Conservation (phyloP, 192 early-diverging fungal genomes). For the Rhizoclosmatium sp. region DNA sequence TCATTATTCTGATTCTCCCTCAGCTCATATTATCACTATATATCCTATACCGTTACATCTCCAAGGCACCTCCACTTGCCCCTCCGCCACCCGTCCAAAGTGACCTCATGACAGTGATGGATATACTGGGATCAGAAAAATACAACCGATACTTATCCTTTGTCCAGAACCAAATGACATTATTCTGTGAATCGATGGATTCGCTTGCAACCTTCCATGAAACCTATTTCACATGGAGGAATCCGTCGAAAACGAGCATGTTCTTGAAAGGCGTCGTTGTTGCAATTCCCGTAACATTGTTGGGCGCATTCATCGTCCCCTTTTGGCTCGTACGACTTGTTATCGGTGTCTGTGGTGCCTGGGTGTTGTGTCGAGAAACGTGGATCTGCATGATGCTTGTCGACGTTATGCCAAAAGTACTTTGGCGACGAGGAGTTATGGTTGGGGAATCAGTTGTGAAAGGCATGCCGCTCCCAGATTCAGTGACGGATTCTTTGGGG, state of each 20-base stretch:
- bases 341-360: constrained; percentile 1
- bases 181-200: constrained; percentile 15
- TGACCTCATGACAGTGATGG: constrained; percentile 15
- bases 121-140: constrained; percentile 12
- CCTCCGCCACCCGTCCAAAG: not conserved
- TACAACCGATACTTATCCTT: constrained; percentile 19
- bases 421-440: constrained; percentile 4
- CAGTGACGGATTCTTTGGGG: constrained; percentile 22
- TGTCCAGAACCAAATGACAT: constrained; percentile 8
- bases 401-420: constrained; percentile 21
- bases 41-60: constrained; percentile 25
- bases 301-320: not conserved
- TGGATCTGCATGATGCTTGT: constrained; percentile 16
- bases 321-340: constrained; percentile 1
- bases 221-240: constrained; percentile 15
- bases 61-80: constrained; percentile 4
- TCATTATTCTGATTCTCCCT: constrained; percentile 21
- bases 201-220: not conserved
- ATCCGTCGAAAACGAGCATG: constrained; percentile 5
- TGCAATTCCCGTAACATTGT: not conserved
- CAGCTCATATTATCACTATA: not conserved
- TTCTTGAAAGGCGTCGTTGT: constrained; percentile 5
- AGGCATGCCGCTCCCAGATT: constrained; percentile 21
- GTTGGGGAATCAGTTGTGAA: not conserved
- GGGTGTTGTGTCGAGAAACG: constrained; percentile 11